Evolutionary conservation across 768 basidiomycete species (phyloP), one percentile per base, ranked within the genome.

Genomic region (Auricularia heimuer): DNA sequence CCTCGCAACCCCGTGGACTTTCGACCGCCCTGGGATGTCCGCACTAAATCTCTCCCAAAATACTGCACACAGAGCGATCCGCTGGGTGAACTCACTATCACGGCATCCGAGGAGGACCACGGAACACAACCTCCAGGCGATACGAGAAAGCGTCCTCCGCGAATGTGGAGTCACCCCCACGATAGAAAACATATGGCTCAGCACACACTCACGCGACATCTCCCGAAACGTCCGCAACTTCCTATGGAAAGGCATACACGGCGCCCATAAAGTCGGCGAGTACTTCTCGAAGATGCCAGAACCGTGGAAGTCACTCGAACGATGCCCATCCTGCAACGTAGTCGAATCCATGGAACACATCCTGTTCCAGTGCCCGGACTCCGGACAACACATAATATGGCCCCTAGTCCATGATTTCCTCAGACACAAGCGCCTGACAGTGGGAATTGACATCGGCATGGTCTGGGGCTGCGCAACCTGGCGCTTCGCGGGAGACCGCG

Each of bases 311-410:
- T 67, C 67, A 24, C 3, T 68, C 1, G 63, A 34, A n/a, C 29
- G 24, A 14, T 71, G 72, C 56, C 18, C 21, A 1, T n/a, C 56
- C 2, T 73, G 72, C 51, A 64, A 61, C 0, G 42, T 54, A 14
- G 35, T 60, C 0, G 71, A 71, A 3, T 36, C 65, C 0, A 68
- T 70, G 66, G 69, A 67, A 10, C 70, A 72, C 58, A 72, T 72
- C 37, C 67, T 72, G 1, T 65, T 67, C 3, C 63, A 67, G 33
- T 72, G 71, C 64, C 29, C 62, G 14, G 63, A 63, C 3, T 64
- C 68, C 1, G 70, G 68, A 0, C 71, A 69, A 51, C 42, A 36
- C 39, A n/a, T 42, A 64, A 29, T 70, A 64, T 70, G 69, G 69
- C 12, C 62, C 4, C 62, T 68, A 6, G 65, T 63, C 12, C 37